Evolutionary conservation across 805 yeast species (phyloP), one percentile per base, ranked within the genome.

Genomic region (Myxozyma udenii): DNA sequence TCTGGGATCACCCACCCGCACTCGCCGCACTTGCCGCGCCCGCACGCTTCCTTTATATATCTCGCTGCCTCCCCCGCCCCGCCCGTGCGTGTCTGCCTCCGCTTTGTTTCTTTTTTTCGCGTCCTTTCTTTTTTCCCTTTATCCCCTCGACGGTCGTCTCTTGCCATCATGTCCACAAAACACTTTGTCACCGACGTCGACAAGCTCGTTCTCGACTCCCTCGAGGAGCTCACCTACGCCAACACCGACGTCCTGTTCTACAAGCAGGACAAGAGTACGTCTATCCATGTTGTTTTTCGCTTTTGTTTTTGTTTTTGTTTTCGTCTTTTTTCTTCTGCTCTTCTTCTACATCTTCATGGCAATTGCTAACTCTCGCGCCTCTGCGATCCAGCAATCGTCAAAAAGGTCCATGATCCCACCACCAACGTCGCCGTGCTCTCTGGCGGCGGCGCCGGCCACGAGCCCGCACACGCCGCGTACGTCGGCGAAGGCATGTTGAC

Each of bases 401-500:
- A 44, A 25, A 51, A 57, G 5, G 71, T 75, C 18, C 53, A 61
- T 26, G 60, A 53, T 16, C 48, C 50, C 9, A 37, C 56, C 35
- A 62, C 19, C 55, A 70, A 48, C 18, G 85, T 89, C 40, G 78
- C 87, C 4, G 64, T 90, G 44, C 71, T 90, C 24, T 82, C 95
- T 30, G 96, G 97, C 53, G 98, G 98, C 50, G 97, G 97, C 24
- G 81, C 90, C 12, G 98, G 98, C 43, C 98, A 90, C 65, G 98
- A 90, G 69, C 97, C 97, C 23, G 75, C 89, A 3, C 97, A 91
- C 64, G 90, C 87, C 6, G 97, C 96, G 0, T 90, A 81, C 66
- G 89, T 90, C 21, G 97, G 97, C 11, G 75, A 80, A 12, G 95
- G 95, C 44, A 71, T 85, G 61, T 68, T 90, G 37, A 87, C 86